These are phyloP conservation scores for Yamadazyma membranifaciens DNA, from an alignment of 1,139 yeast species.

Conservation along the genomic window DNA sequence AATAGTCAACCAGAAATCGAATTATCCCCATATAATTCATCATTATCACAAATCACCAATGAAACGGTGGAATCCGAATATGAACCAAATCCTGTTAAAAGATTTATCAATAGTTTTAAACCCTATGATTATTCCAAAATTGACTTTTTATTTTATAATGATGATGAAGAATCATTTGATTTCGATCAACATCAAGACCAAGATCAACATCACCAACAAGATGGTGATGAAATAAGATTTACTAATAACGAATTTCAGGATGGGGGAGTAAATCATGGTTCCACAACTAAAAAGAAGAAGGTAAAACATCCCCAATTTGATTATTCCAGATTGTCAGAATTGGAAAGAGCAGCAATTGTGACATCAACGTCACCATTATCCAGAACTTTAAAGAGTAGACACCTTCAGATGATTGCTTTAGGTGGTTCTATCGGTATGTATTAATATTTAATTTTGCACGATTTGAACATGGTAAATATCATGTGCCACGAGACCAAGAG, in stretches of 20 bases:
- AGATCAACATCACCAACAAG: neutral
- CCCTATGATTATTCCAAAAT: slow-evolving; percentile 25
- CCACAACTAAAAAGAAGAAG: slow-evolving; percentile 11
- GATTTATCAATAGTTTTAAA: slow-evolving; percentile 27
- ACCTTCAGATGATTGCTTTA: slow-evolving; percentile 41
- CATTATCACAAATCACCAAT: slow-evolving; percentile 3
- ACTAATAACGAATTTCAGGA: neutral
- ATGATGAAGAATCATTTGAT: slow-evolving; percentile 12
- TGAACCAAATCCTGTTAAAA: slow-evolving; percentile 20
- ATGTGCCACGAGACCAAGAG: too few species aligned
- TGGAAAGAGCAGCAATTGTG: slow-evolving; percentile 33
- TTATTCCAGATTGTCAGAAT: slow-evolving; percentile 25
- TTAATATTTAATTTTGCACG: neutral
- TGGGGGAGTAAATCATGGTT: neutral
- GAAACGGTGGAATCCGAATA: slow-evolving; percentile 14
- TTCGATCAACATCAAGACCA: neutral
- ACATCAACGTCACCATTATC: slow-evolving; percentile 31
- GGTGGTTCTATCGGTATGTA: slow-evolving; percentile 39
- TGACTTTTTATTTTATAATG: slow-evolving; percentile 18
- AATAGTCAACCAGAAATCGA: slow-evolving; percentile 7
- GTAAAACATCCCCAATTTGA: slow-evolving; percentile 28
- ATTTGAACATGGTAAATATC: neutral
- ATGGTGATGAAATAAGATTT: slow-evolving; percentile 1
- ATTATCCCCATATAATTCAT: slow-evolving; percentile 12
- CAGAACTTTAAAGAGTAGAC: slow-evolving; percentile 37